phyloP scores from a whole-genome alignment of 2,329 filamentous ascomycete genomes.

The Dryadomyces quercus-mongolicae region DNA sequence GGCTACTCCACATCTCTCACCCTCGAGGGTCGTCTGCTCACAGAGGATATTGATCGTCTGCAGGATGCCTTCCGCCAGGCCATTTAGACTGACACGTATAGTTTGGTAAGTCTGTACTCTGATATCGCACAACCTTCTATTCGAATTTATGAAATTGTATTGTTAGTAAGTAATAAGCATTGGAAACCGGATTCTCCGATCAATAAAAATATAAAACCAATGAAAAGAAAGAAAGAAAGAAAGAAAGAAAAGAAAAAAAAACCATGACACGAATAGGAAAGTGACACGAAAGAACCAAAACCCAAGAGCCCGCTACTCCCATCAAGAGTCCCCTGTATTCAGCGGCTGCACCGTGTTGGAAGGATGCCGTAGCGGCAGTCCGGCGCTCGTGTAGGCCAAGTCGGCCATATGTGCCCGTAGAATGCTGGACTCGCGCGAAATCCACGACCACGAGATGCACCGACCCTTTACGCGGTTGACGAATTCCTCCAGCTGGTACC shows the following conservation, averaged over 20 bases:
- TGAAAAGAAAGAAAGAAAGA: not conserved
- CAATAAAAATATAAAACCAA: not conserved
- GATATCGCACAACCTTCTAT: too few species aligned
- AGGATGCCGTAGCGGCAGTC: slow-evolving; percentile 12
- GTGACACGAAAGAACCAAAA: not conserved
- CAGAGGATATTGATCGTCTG: not conserved
- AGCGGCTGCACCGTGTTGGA: not conserved
- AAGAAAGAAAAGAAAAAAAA: not conserved
- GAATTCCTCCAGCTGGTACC: slow-evolving; percentile 35
- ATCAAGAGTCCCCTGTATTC: too few species aligned
- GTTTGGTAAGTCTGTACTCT: too few species aligned
- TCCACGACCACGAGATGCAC: slow-evolving; percentile 24
- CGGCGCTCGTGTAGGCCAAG: slow-evolving; percentile 29
- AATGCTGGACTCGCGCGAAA: slow-evolving; percentile 27
- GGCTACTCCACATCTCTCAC: slow-evolving; percentile 13
- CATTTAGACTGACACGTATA: too few species aligned
- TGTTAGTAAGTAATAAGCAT: too few species aligned
- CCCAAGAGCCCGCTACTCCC: not conserved
- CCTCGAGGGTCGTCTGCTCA: slow-evolving; percentile 11
- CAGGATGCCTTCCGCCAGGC: not conserved
- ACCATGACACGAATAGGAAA: not conserved
- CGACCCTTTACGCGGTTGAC: slow-evolving; percentile 30
- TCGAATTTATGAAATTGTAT: too few species aligned
- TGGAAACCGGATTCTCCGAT: too few species aligned
- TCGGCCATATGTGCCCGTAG: slow-evolving; percentile 33